Evolutionary conservation across 176 grass and related monocot species (phyloP).

Genomic region (Oryza meyeriana): DNA sequence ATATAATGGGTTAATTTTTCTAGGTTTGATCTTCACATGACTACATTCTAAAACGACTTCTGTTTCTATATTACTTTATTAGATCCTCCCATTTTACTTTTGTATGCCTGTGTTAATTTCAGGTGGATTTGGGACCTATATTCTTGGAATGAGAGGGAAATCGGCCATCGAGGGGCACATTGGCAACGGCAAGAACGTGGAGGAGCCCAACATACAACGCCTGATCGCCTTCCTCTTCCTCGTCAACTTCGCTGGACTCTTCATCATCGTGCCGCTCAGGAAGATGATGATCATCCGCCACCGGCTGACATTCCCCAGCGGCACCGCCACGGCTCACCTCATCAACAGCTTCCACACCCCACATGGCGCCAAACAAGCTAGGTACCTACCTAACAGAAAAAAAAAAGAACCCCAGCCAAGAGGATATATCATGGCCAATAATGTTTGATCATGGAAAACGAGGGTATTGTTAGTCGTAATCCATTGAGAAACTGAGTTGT

Average conservation of each 20-base stretch:
- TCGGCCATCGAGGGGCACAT: neutral
- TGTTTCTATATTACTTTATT: too few species aligned
- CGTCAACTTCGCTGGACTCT: slow-evolving; percentile 37
- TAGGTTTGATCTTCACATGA: too few species aligned
- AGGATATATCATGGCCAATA: too few species aligned
- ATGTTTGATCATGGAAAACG: too few species aligned
- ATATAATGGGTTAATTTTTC: too few species aligned
- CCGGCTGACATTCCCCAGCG: slow-evolving; percentile 44
- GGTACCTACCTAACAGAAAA: neutral
- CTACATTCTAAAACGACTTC: too few species aligned
- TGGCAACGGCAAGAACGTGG: slow-evolving; percentile 7
- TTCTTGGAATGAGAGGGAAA: slow-evolving; percentile 30
- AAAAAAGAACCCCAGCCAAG: too few species aligned
- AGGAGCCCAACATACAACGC: slow-evolving; percentile 24
- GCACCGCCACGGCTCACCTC: slow-evolving; percentile 44
- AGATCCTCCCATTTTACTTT: too few species aligned
- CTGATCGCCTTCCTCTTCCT: slow-evolving; percentile 37
- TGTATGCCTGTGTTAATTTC: too few species aligned
- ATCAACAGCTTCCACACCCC: slow-evolving; percentile 55
- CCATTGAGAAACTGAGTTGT: neutral
- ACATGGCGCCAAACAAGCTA: slow-evolving; percentile 31
- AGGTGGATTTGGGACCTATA: slow-evolving; percentile 43
- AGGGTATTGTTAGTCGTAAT: too few species aligned
- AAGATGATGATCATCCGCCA: slow-evolving; percentile 49
- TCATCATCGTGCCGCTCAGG: slow-evolving; percentile 29